phyloP scores from a whole-genome alignment of 306 rosid genomes.

The Trifolium repens region DNA sequence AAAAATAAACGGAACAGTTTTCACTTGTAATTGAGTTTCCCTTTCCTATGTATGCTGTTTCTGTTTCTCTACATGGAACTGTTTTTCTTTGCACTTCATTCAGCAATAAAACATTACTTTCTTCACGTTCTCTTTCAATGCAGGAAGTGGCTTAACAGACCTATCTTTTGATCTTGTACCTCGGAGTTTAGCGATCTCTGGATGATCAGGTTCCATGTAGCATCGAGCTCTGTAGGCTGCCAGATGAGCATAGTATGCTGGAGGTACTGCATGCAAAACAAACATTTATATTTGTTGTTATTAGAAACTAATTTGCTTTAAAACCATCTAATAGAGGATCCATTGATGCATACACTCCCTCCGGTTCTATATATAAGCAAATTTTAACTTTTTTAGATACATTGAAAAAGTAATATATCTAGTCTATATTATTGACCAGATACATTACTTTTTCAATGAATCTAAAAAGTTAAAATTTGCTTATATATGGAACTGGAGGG shows the following conservation, averaged over 20 bases:
- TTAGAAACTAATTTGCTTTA: neutral
- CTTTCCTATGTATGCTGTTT: neutral
- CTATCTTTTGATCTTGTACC: conserved; percentile 48
- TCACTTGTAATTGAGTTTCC: neutral
- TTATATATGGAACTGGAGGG: too few species aligned
- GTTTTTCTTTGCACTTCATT: conserved; percentile 9
- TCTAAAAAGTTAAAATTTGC: too few species aligned
- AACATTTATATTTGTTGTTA: too few species aligned
- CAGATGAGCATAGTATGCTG: conserved; percentile 76
- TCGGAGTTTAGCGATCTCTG: conserved; percentile 45
- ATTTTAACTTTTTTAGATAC: too few species aligned
- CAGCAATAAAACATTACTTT: conserved; percentile 76
- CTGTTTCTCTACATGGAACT: conserved; percentile 29
- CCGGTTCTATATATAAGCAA: too few species aligned
- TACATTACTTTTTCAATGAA: too few species aligned
- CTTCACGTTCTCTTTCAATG: conserved; percentile 71
- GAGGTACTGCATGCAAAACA: conserved; percentile 55
- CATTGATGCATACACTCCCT: neutral
- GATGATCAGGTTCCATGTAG: conserved; percentile 67
- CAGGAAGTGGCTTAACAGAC: conserved; percentile 68
- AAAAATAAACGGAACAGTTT: neutral
- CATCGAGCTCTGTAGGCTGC: conserved; percentile 80
- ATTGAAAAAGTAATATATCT: too few species aligned
- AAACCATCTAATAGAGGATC: neutral
- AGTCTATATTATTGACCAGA: too few species aligned